Percentiles rank a stretch among this genome's conserved stretches.
Evolutionary conservation across 1,284 basidiomycete species (phyloP).

Genomic region (Apiotrichum sp.): DNA sequence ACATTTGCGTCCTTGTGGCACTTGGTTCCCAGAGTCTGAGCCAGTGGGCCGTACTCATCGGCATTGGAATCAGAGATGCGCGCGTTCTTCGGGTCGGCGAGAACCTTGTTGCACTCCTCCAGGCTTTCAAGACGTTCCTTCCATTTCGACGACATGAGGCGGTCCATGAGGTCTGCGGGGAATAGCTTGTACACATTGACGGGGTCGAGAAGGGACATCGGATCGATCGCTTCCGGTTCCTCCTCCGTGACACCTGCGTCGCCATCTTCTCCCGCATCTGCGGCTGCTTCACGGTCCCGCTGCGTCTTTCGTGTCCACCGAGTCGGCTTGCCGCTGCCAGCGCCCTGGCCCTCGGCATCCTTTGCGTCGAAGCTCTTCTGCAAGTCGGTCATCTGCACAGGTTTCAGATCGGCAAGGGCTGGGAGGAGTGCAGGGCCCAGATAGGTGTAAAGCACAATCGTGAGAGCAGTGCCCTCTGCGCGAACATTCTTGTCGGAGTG

Average conservation of each 20-base stretch:
- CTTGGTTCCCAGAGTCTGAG: conserved; percentile 64
- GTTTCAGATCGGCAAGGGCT: conserved; percentile 86
- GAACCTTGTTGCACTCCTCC: conserved; percentile 70
- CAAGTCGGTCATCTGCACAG: conserved; percentile 95
- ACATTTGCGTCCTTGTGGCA: conserved; percentile 91
- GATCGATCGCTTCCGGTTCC: conserved; percentile 57
- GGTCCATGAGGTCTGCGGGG: conserved; percentile 65
- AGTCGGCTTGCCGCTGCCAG: conserved; percentile 70
- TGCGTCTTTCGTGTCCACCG: conserved; percentile 73
- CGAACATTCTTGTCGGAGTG: conserved; percentile 96
- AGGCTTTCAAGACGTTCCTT: conserved; percentile 92
- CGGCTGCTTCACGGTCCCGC: conserved; percentile 61
- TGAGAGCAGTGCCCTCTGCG: conserved; percentile 76
- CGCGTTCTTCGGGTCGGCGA: conserved; percentile 60
- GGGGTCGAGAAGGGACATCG: conserved; percentile 74
- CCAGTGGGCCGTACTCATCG: conserved; percentile 35
- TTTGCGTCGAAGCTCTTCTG: conserved; percentile 81
- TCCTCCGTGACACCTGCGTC: conserved; percentile 35
- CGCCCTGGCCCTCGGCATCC: conserved; percentile 75
- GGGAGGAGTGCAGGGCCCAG: conserved; percentile 83
- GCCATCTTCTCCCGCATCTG: conserved; percentile 42
- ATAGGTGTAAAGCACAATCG: conserved; percentile 75
- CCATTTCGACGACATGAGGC: conserved; percentile 89
- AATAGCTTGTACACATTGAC: conserved; percentile 71
- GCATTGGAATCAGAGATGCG: conserved; percentile 70